Base-by-base conservation (phyloP, 2,329 filamentous ascomycete species). In the Eutypa lata region DNA sequence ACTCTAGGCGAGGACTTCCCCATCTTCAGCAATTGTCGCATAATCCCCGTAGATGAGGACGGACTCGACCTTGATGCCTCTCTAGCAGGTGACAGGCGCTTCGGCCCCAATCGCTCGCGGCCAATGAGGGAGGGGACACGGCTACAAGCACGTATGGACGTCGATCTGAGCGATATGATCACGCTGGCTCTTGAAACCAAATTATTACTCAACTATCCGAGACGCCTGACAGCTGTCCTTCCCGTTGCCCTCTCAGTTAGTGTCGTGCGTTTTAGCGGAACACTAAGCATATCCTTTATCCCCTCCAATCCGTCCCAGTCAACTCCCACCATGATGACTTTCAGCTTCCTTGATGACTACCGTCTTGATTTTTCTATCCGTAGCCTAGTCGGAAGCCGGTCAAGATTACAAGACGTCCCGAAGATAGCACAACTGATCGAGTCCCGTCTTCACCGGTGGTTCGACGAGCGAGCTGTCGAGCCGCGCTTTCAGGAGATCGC, bases 11-110 rank as follows among this genome's bases (percentile, higher is more conserved):
- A 99, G 64, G 94, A 99, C 64, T 99, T 97, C 59, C 94, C 94
- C 26, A 99, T 99, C 50, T 96, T 99, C 71, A 97, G 92, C 76
- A 99, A 99, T 71, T 97, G 94, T 67, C 86, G 94, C 54, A 89
- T 99, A 51, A 97, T 97, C 55, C 91, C 92, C 2, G 90, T 97
- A 0, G 87, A 90, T 63, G 89, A 93, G 61, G 88, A 92, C 69
- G 88, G 88, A 1, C 71, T 86, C 35, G 78, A 74, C 44, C 74
- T 87, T 35, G 79, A 76, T 18, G 67, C 67, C 7, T 58, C 58
- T 3, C 59, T 53, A 7, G 52, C 74, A 52, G 69, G 70, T 24
- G 75, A 78, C 16, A 76, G 73, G 57, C 76, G 73, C n/a, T 76
- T 82, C 43, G 77, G 81, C 53, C 73, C 77, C 3, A 76, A 75